Evolutionary conservation across 2,329 filamentous ascomycete species (phyloP).

Genomic region (Incumbomyces lentus): DNA sequence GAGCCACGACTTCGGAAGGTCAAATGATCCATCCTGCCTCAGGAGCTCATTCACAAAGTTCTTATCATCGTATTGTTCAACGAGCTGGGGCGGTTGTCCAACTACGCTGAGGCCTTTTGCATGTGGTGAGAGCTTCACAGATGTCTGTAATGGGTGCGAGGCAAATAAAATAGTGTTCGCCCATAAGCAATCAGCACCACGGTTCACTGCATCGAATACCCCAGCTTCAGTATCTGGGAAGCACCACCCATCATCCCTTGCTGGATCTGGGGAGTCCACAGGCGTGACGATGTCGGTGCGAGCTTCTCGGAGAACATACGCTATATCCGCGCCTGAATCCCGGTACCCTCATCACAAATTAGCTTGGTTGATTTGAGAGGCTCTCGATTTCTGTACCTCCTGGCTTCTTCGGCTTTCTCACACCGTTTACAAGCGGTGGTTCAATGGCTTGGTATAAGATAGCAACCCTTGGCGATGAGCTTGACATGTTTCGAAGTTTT

Average conservation of each 20-base stretch:
- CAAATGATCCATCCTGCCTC: conserved; percentile 28
- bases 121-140: conserved; percentile 24
- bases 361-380: conserved; percentile 1
- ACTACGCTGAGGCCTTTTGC: conserved; percentile 29
- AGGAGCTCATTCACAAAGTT: conserved; percentile 38
- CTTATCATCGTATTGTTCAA: conserved; percentile 44
- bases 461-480: conserved; percentile 25
- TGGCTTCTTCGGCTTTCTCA: conserved; percentile 41
- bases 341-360: conserved; percentile 31
- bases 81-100: conserved; percentile 38
- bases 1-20: conserved; percentile 31
- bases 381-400: conserved; percentile 26
- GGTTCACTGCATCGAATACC: conserved; percentile 30
- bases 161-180: conserved; percentile 43
- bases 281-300: conserved; percentile 28
- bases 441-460: conserved; percentile 40
- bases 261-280: conserved; percentile 22
- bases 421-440: conserved; percentile 38
- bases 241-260: conserved; percentile 28
- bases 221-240: conserved; percentile 37
- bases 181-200: conserved; percentile 39
- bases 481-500: not conserved
- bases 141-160: conserved; percentile 39
- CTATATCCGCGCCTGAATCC: conserved; percentile 41
- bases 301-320: conserved; percentile 29